Evolutionary conservation across 805 yeast genomes (phyloP).

Genomic region (Candida manassasensis): DNA sequence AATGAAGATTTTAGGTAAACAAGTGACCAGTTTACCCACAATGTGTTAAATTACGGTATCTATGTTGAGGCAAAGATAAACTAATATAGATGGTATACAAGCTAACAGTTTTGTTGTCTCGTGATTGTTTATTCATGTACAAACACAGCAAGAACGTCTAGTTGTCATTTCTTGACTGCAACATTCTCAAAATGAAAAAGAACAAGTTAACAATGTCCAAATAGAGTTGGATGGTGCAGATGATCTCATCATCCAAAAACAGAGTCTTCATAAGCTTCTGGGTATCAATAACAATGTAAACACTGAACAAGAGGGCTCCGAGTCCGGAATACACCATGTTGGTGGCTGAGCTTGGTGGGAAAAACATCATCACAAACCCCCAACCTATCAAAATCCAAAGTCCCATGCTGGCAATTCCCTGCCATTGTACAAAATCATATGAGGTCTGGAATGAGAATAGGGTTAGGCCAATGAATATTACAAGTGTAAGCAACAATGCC

Average conservation of each 20-base stretch:
- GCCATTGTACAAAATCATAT: constrained; percentile 70
- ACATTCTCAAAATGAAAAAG: constrained; percentile 65
- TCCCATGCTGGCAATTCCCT: constrained; percentile 49
- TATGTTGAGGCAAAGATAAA: too few species aligned
- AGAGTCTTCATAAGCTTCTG: constrained; percentile 70
- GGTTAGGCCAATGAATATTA: constrained; percentile 74
- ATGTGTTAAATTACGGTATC: too few species aligned
- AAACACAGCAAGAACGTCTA: too few species aligned
- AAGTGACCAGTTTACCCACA: too few species aligned
- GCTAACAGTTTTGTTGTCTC: too few species aligned
- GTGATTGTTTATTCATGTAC: too few species aligned
- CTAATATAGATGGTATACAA: too few species aligned
- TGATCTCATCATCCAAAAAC: constrained; percentile 81
- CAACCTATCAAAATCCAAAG: constrained; percentile 68
- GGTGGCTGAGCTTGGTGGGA: constrained; percentile 48
- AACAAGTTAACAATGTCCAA: constrained; percentile 81
- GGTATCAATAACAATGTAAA: constrained; percentile 75
- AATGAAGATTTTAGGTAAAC: too few species aligned
- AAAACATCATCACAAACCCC: constrained; percentile 66
- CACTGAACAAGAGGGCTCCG: constrained; percentile 71
- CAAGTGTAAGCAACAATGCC: constrained; percentile 63
- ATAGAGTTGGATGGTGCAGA: constrained; percentile 72
- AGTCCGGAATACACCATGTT: constrained; percentile 65
- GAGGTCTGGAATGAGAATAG: constrained; percentile 71
- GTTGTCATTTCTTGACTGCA: constrained; percentile 16